phyloP scores from a whole-genome alignment of 257 asterid species.

The Scutellaria barbata region DNA sequence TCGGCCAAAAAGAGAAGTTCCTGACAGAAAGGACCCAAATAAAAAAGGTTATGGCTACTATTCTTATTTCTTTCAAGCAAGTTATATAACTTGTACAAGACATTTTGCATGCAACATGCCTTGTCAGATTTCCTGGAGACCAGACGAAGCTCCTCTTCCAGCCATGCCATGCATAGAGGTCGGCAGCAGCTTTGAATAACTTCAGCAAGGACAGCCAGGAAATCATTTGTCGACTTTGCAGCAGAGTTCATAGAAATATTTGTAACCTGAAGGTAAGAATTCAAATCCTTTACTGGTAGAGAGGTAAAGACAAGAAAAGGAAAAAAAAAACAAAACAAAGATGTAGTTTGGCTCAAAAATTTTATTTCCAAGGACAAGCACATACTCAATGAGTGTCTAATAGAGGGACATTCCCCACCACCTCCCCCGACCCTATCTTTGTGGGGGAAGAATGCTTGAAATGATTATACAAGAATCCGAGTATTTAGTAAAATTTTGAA shows the following conservation, averaged over 20 bases:
- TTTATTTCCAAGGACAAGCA: slow-evolving; percentile 21
- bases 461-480: neutral
- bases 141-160: slow-evolving; percentile 79
- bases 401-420: neutral
- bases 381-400: neutral
- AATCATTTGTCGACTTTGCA: slow-evolving; percentile 46
- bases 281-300: slow-evolving; percentile 14
- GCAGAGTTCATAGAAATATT: slow-evolving; percentile 51
- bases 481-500: neutral
- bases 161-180: slow-evolving; percentile 84
- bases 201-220: slow-evolving; percentile 49
- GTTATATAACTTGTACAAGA: slow-evolving; percentile 13
- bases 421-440: slow-evolving; percentile 3
- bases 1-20: slow-evolving; percentile 59
- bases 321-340: neutral
- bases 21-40: slow-evolving; percentile 43
- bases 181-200: slow-evolving; percentile 66
- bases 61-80: slow-evolving; percentile 18
- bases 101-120: slow-evolving; percentile 50
- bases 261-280: slow-evolving; percentile 60
- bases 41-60: slow-evolving; percentile 1
- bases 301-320: slow-evolving; percentile 3
- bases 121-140: slow-evolving; percentile 56
- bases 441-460: neutral
- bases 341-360: slow-evolving; percentile 18